phyloP scores from a whole-genome alignment of 2,329 filamentous ascomycete species.

The Ascochyta rabiei region DNA sequence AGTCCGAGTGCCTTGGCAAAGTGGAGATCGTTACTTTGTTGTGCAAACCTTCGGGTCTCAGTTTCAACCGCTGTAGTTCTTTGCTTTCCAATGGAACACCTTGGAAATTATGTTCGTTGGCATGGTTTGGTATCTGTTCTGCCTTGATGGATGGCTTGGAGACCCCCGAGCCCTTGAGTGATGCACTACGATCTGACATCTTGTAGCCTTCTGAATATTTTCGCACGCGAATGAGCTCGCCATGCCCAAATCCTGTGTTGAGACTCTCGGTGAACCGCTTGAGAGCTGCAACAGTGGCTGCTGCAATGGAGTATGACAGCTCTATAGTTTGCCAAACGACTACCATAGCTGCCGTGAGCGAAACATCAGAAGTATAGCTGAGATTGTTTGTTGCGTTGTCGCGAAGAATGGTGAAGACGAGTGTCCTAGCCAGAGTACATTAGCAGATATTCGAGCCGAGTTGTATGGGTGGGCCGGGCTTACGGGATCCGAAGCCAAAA shows the following conservation, averaged over 20 bases:
- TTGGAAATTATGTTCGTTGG: too few species aligned
- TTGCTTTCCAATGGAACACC: too few species aligned
- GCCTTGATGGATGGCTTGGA: not conserved
- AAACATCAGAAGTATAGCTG: slow-evolving; percentile 3
- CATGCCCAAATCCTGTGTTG: slow-evolving; percentile 22
- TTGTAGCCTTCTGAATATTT: slow-evolving; percentile 12
- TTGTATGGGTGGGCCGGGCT: not conserved
- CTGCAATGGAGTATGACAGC: slow-evolving; percentile 16
- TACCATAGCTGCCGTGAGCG: slow-evolving; percentile 14
- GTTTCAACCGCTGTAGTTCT: too few species aligned
- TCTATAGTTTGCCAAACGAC: slow-evolving; percentile 22
- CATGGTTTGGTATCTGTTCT: not conserved
- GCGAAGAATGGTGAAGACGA: slow-evolving; percentile 16
- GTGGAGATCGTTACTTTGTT: too few species aligned
- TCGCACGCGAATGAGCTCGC: slow-evolving; percentile 18
- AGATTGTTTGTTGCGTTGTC: slow-evolving; percentile 9
- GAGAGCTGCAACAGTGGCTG: slow-evolving; percentile 17
- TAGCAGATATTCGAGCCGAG: not conserved
- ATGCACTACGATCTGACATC: slow-evolving; percentile 10
- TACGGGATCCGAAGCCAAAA: slow-evolving; percentile 28
- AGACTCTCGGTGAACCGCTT: slow-evolving; percentile 21
- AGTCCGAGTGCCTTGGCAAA: too few species aligned
- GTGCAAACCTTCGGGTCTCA: too few species aligned
- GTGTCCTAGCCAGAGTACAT: slow-evolving; percentile 1
- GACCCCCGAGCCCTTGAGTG: not conserved